Evolutionary conservation across 352 stramenopile species (phyloP), one percentile per base, ranked within the genome.

Genomic region (Globisporangium carolinianum): DNA sequence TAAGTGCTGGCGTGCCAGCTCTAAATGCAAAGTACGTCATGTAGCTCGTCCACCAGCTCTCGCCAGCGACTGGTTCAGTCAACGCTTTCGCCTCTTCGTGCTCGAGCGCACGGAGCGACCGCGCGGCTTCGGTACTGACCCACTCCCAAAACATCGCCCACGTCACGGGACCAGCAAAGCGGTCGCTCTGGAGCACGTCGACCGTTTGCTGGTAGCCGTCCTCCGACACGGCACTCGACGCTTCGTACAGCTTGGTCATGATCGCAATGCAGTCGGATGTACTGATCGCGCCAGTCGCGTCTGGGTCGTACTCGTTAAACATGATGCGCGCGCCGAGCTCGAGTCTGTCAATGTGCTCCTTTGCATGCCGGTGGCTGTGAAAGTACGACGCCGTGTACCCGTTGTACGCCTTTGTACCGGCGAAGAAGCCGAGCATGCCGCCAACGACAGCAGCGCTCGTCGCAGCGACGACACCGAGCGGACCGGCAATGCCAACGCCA

Each of bases 101-200:
- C 53, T 95, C 78, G 11, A 95, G 65, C 32, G 79, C 67, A 15
- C 71, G 72, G 36, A 95, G 70, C 15, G 85, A 83, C 8, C 65
- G 62, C 45, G 84, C 79, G 6, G 86, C 86, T 66, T 93, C 82
- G 0, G 76, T 77, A 54, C 86, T 95, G 35, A 95, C 86, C 81
- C 82, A 95, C 55, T 89, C 76, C 83, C 83, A 95, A 59, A 92
- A 95, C 76, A 90, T 88, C 0, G 72, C 51, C 86, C 86, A 95
- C n/a, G 78, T 78, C 39, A 93, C 77, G 0, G 78, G 78, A 0
- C 77, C 82, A 55, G 87, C 63, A 62, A 88, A 89, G 0, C 57
- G 42, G 18, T 84, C 73, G n/a, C 80, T 72, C 62, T 82, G 59
- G 37, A 91, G 69, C 37, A 88, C 75, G 4, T 66, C 62, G 32